phyloP scores from a whole-genome alignment of 768 basidiomycete genomes.

The Rhodotorula taiwanensis region DNA sequence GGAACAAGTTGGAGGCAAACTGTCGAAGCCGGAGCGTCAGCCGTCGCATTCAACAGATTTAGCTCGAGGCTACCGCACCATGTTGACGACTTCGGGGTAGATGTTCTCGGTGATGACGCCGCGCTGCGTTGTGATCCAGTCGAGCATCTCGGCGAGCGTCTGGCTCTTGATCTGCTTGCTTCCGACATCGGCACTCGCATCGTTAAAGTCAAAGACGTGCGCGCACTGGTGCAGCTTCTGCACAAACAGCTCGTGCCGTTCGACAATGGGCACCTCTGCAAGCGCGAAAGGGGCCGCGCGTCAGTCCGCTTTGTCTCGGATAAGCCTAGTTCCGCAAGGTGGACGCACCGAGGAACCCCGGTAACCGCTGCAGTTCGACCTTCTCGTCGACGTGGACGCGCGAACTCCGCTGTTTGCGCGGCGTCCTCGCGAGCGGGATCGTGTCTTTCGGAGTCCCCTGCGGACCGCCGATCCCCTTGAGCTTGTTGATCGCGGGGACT shows the following conservation, averaged over 20 bases:
- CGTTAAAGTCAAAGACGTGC: slow-evolving; percentile 97
- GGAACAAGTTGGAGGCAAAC: slow-evolving; percentile 98
- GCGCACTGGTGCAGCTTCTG: slow-evolving; percentile 93
- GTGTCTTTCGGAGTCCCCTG: slow-evolving; percentile 80
- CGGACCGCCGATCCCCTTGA: slow-evolving; percentile 37
- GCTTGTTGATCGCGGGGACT: slow-evolving; percentile 43
- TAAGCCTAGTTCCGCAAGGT: not conserved
- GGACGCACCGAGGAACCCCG: slow-evolving; percentile 71
- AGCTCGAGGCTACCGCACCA: slow-evolving; percentile 56
- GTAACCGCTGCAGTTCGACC: slow-evolving; percentile 90
- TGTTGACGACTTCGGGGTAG: slow-evolving; percentile 98
- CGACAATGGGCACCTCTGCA: slow-evolving; percentile 76
- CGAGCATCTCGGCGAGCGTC: slow-evolving; percentile 94
- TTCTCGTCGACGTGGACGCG: slow-evolving; percentile 93
- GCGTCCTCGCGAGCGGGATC: slow-evolving; percentile 82
- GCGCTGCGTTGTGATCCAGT: slow-evolving; percentile 94
- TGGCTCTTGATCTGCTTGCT: slow-evolving; percentile 99
- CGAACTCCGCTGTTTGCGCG: slow-evolving; percentile 94
- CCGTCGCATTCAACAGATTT: not conserved
- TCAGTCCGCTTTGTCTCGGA: too few relatives aligned
- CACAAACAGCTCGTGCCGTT: slow-evolving; percentile 84
- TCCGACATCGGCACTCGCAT: slow-evolving; percentile 86
- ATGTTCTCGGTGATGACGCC: slow-evolving; percentile 91
- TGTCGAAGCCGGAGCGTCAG: slow-evolving; percentile 43
- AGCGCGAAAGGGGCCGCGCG: too few relatives aligned